Percentiles rank a stretch among this genome's conserved stretches.
Evolutionary conservation across 148 eudicot species (phyloP).

Genomic region (Amaranthus cruentus): DNA sequence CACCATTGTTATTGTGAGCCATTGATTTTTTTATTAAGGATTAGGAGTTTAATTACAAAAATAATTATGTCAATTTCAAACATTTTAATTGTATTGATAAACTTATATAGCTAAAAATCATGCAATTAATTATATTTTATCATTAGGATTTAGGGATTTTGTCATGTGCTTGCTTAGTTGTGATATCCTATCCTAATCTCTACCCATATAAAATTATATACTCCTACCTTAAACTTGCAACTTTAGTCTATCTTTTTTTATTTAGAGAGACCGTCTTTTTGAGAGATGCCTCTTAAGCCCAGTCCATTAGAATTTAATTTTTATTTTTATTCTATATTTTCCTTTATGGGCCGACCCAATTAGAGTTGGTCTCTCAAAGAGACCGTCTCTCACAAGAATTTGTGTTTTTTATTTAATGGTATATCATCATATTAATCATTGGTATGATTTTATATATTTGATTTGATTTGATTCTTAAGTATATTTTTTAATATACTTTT

Average conservation of each 20-base stretch:
- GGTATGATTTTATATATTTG: too few relatives aligned
- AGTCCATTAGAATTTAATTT: too few relatives aligned
- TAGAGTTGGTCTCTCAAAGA: too few relatives aligned
- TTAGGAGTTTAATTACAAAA: neutral
- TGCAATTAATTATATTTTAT: neutral
- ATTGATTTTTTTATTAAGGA: neutral
- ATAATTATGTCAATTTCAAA: neutral
- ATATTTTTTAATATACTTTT: too few relatives aligned
- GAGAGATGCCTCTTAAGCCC: too few relatives aligned
- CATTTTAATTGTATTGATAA: neutral
- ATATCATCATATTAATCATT: too few relatives aligned
- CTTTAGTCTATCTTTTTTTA: neutral
- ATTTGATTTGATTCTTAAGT: too few relatives aligned
- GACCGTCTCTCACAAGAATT: too few relatives aligned
- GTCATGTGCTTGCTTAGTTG: constrained; percentile 11
- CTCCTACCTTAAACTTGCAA: constrained; percentile 9
- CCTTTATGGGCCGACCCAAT: too few relatives aligned
- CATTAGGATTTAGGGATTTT: neutral
- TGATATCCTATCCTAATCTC: constrained; percentile 5
- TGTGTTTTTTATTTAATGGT: too few relatives aligned
- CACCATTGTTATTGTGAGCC: constrained; percentile 21
- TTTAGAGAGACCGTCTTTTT: too few relatives aligned
- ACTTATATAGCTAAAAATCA: constrained; percentile 3
- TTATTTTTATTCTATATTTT: too few relatives aligned
- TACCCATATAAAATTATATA: neutral